Evolutionary conservation across 768 basidiomycete species (phyloP).

Genomic region (Cyclocybe aegerita): DNA sequence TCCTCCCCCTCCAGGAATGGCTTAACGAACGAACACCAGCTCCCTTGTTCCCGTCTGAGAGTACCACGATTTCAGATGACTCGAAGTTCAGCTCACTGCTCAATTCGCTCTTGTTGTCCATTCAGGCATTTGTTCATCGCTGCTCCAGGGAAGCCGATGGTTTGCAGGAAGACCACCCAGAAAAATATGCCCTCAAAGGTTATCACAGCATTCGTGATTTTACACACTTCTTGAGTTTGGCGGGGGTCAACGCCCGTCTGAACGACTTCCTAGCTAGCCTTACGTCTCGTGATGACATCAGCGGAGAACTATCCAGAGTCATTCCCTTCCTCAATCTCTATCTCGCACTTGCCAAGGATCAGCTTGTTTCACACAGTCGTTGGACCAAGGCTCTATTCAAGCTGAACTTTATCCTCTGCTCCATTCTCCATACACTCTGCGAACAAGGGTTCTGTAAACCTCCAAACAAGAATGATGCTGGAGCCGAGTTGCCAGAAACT

Average conservation of each 20-base stretch:
- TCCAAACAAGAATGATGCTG: slow-evolving; percentile 66
- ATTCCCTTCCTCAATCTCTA: slow-evolving; percentile 78
- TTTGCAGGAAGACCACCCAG: slow-evolving; percentile 30
- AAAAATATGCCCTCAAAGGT: slow-evolving; percentile 54
- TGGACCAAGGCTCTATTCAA: slow-evolving; percentile 86
- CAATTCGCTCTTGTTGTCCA: slow-evolving; percentile 59
- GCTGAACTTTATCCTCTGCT: slow-evolving; percentile 74
- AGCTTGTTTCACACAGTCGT: slow-evolving; percentile 53
- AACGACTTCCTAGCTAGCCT: slow-evolving; percentile 37
- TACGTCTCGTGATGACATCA: slow-evolving; percentile 30
- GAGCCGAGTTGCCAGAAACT: slow-evolving; percentile 46
- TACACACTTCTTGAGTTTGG: slow-evolving; percentile 48
- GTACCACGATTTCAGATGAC: slow-evolving; percentile 8
- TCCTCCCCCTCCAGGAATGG: slow-evolving; percentile 33
- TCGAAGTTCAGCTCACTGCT: slow-evolving; percentile 45
- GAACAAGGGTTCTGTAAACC: slow-evolving; percentile 94
- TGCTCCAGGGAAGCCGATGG: slow-evolving; percentile 26
- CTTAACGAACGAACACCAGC: slow-evolving; percentile 21
- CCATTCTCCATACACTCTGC: slow-evolving; percentile 70
- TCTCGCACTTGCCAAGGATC: slow-evolving; percentile 50
- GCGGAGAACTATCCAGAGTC: slow-evolving; percentile 40
- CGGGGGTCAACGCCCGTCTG: slow-evolving; percentile 40
- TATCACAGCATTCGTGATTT: slow-evolving; percentile 42
- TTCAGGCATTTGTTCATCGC: slow-evolving; percentile 57
- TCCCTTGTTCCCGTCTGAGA: slow-evolving; percentile 2